Evolutionary conservation across 305 asterid species (phyloP).

Genomic region (Fraxinus angustifolia): DNA sequence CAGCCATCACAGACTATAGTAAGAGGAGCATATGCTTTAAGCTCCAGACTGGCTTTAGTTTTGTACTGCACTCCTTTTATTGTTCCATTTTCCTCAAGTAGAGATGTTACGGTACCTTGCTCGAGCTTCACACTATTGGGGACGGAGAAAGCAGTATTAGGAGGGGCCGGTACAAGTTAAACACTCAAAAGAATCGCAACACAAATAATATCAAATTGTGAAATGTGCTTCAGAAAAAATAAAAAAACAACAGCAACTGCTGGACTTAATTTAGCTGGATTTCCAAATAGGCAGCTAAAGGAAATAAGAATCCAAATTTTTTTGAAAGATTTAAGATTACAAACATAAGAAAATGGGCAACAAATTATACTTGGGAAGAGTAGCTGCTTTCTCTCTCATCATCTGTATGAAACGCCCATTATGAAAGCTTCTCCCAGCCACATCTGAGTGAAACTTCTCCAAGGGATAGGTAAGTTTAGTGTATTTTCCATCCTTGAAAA

Average conservation of each 20-base stretch:
- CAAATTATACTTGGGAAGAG: constrained; percentile 45
- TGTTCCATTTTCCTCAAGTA: constrained; percentile 49
- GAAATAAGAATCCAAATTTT: not conserved
- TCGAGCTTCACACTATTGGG: constrained; percentile 39
- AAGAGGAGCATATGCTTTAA: constrained; percentile 47
- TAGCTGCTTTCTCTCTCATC: constrained; percentile 56
- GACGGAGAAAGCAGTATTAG: not conserved
- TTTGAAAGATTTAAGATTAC: not conserved
- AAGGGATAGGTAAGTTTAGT: constrained; percentile 51
- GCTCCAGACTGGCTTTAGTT: constrained; percentile 41
- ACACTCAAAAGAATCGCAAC: not conserved
- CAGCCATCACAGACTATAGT: constrained; percentile 61
- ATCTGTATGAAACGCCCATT: constrained; percentile 59
- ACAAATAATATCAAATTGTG: not conserved
- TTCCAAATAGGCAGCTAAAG: not conserved
- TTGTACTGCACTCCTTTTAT: constrained; percentile 51
- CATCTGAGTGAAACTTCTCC: constrained; percentile 42
- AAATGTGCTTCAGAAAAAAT: not conserved
- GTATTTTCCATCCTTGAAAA: constrained; percentile 51
- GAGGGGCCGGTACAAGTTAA: not conserved
- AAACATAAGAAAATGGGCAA: not conserved
- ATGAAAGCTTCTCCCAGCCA: constrained; percentile 56
- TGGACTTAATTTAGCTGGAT: not conserved
- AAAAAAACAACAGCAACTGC: not conserved
- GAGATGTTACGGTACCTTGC: constrained; percentile 64